Percentiles rank a stretch among this genome's conserved stretches.
Evolutionary conservation across 495 filamentous ascomycete genomes (phyloP).

Genomic region (Aspergillus panamensis): DNA sequence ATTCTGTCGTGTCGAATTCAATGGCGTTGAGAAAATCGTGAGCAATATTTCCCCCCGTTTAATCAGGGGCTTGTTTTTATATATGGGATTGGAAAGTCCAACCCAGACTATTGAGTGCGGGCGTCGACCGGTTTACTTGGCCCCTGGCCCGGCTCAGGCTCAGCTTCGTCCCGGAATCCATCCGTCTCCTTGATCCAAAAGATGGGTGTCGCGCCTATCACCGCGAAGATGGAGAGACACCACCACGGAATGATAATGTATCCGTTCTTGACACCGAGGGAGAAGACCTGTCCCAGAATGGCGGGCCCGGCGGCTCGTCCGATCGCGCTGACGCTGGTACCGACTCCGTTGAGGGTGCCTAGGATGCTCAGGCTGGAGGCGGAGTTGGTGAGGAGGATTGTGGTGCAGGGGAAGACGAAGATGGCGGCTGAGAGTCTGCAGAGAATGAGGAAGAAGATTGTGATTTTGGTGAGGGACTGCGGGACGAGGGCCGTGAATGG

Average conservation of each 20-base stretch:
- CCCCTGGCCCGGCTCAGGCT: slow-evolving; percentile 16
- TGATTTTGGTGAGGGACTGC: slow-evolving; percentile 34
- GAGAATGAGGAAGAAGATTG: slow-evolving; percentile 48
- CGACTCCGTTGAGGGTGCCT: slow-evolving; percentile 87
- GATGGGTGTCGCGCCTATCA: slow-evolving; percentile 61
- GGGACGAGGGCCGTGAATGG: slow-evolving; percentile 69
- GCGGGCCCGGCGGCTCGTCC: slow-evolving; percentile 77
- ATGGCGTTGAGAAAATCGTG: neutral
- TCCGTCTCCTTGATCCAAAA: slow-evolving; percentile 73
- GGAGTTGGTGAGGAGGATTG: slow-evolving; percentile 88
- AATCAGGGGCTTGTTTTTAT: no score
- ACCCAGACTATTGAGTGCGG: no score
- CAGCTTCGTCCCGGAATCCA: slow-evolving; percentile 51
- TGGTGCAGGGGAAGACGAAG: slow-evolving; percentile 81
- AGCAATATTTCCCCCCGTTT: no score
- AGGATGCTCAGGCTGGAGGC: slow-evolving; percentile 69
- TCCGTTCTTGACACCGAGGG: slow-evolving; percentile 63
- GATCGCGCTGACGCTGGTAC: slow-evolving; percentile 71
- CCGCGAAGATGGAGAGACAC: slow-evolving; percentile 57
- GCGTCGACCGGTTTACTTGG: neutral
- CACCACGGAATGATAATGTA: slow-evolving; percentile 80
- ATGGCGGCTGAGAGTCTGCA: slow-evolving; percentile 67
- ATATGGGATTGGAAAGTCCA: no score
- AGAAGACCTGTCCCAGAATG: slow-evolving; percentile 60
- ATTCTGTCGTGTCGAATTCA: neutral